Conservation (phyloP, 208 protist species). For the Angomonas ambiguus region DNA sequence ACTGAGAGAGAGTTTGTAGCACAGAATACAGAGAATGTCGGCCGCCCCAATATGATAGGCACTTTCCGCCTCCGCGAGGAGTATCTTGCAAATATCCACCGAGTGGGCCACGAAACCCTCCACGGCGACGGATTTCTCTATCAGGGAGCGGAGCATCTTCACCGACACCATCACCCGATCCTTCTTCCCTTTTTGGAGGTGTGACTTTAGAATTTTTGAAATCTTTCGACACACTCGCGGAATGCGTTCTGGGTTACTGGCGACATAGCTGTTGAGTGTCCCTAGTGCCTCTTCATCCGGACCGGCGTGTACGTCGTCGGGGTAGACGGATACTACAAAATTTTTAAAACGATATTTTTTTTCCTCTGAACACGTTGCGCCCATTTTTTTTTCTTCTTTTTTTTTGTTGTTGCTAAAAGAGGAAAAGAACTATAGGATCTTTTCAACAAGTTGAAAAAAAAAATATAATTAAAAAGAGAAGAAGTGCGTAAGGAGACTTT, state of each 20-base stretch:
- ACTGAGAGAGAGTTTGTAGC: slow-evolving; percentile 40
- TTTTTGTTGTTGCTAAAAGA: slow-evolving; percentile 11
- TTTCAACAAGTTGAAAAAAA: background rate
- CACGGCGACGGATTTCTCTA: slow-evolving; percentile 43
- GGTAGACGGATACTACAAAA: slow-evolving; percentile 76
- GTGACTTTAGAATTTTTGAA: slow-evolving; percentile 40
- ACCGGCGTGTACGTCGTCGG: slow-evolving; percentile 27
- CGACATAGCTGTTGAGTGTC: slow-evolving; percentile 66
- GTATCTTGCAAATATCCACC: slow-evolving; percentile 46
- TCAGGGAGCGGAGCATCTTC: slow-evolving; percentile 52
- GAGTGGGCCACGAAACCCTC: slow-evolving; percentile 70
- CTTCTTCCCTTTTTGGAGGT: slow-evolving; percentile 32
- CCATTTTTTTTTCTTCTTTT: slow-evolving; percentile 13
- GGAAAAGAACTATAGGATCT: background rate
- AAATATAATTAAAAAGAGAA: slow-evolving; percentile 2
- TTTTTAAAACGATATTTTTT: slow-evolving; percentile 75
- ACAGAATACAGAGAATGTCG: slow-evolving; percentile 55
- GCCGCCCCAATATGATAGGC: slow-evolving; percentile 64
- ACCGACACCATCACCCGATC: slow-evolving; percentile 64
- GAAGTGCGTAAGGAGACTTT: background rate
- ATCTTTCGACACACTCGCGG: slow-evolving; percentile 83
- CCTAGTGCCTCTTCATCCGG: slow-evolving; percentile 58
- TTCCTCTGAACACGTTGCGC: slow-evolving; percentile 28
- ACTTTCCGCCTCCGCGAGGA: slow-evolving; percentile 30
- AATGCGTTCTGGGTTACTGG: slow-evolving; percentile 78